Base-by-base conservation (phyloP, 1,284 basidiomycete species). In the Apiotrichum sp. region DNA sequence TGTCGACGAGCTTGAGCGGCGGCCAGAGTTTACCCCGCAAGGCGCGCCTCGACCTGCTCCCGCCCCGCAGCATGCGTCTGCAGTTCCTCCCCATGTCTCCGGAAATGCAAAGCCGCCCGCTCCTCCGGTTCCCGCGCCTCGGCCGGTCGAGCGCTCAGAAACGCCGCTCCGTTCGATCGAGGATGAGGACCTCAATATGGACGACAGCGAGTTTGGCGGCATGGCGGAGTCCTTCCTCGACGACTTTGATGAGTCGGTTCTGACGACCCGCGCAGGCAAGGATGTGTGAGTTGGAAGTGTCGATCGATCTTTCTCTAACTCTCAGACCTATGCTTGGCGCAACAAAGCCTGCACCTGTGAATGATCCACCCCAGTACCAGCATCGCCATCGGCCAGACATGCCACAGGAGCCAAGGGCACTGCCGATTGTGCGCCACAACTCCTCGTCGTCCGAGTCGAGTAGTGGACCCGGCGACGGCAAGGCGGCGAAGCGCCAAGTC, bases 1-100 rank as follows among this genome's bases (percentile, higher is more conserved):
- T 67, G 80, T 81, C 53, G 79, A 75, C 29, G 81, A 84, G 6
- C 78, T 95, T 0, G 84, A 93, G 71, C 83, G 90, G 49, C 81
- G 87, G 14, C 85, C 88, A 11, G 88, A 90, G 65, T 88, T 86
- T 59, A 81, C 83, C 31, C 64, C 66, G 9, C 57, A 65, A 29
- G 57, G 43, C 35, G 49, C 47, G 1, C 55, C 47, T 48, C n/a
- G 34, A 6, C 47, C 47, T 16, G 29, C 65, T 16, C 55, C 53
- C 32, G 55, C 67, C 13, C 47, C 47, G 4, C 35, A 48, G 35
- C 13, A 36, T 1, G 67, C 64, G 6, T 57, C 65, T 6, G 62
- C 67, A 4, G 46, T 61, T 36, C 66, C 65, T 3, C 31, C 40
- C 5, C 60, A 67, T 32, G 53, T 59, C 13, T 49, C 60, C 13